phyloP scores from a whole-genome alignment of 768 basidiomycete genomes.

The Phlebiopsis flavidoalba region DNA sequence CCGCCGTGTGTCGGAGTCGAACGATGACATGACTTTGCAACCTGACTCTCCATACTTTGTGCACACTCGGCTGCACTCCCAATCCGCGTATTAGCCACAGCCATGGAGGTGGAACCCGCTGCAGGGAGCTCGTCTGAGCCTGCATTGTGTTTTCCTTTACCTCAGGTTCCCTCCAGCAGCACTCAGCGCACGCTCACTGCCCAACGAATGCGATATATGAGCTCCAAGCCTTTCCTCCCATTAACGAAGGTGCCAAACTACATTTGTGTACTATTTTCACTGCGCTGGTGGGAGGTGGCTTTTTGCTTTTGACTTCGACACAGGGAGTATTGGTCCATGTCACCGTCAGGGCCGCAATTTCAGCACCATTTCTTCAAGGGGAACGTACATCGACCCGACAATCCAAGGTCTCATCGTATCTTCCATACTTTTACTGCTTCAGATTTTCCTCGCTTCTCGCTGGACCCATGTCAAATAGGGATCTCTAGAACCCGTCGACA shows the following conservation, averaged over 20 bases:
- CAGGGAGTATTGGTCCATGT: slow-evolving; percentile 40
- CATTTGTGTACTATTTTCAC: slow-evolving; percentile 26
- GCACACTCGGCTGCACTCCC: background rate
- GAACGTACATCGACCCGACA: slow-evolving; percentile 28
- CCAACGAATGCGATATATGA: background rate
- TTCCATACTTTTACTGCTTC: slow-evolving; percentile 38
- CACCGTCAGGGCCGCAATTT: slow-evolving; percentile 44
- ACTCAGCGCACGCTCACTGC: background rate
- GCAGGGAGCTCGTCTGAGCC: background rate
- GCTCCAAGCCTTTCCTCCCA: background rate
- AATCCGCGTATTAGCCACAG: background rate
- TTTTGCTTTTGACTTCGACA: slow-evolving; percentile 33
- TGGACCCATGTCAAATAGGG: slow-evolving; percentile 39
- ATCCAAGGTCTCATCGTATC: slow-evolving; percentile 42
- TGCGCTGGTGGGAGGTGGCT: slow-evolving; percentile 27
- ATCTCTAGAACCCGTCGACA: slow-evolving; percentile 42
- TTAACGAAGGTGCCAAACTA: slow-evolving; percentile 15
- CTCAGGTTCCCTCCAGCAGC: background rate
- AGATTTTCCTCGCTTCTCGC: slow-evolving; percentile 33
- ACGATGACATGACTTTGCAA: background rate
- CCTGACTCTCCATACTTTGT: too few species aligned
- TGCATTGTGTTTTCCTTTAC: background rate
- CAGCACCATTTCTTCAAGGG: slow-evolving; percentile 27
- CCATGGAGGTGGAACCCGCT: background rate
- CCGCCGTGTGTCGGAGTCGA: background rate